A percentile compares a stretch with the other conserved stretches of the same genome.
These are phyloP conservation scores for Adenanthera pavonina DNA, from an alignment of 306 rosid species.

Conservation along the genomic window DNA sequence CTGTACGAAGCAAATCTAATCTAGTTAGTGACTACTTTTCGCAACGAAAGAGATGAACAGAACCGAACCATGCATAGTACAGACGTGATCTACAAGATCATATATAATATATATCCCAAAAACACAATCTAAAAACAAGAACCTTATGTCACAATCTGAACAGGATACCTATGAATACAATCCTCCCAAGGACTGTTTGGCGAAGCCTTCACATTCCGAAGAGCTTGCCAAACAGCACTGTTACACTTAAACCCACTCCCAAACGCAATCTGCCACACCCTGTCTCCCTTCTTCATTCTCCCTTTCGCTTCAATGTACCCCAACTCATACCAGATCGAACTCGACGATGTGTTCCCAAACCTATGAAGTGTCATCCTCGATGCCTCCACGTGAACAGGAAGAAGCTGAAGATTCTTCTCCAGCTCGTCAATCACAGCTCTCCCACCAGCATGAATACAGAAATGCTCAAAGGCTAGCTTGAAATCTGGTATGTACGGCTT, in stretches of 20 bases:
- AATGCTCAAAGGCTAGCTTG: constrained; percentile 70
- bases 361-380: constrained; percentile 77
- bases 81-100: background rate
- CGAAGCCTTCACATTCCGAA: constrained; percentile 60
- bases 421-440: constrained; percentile 75
- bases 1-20: too few relatives aligned
- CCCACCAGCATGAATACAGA: constrained; percentile 79
- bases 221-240: constrained; percentile 77
- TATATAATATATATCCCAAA: background rate
- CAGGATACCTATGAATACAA: constrained; percentile 67
- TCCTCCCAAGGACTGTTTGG: constrained; percentile 68
- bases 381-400: constrained; percentile 58
- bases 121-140: background rate
- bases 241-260: constrained; percentile 81
- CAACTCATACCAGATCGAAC: constrained; percentile 76
- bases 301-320: constrained; percentile 71
- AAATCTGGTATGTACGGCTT: constrained; percentile 71
- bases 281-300: constrained; percentile 53
- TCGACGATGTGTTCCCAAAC: constrained; percentile 74
- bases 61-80: background rate
- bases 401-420: constrained; percentile 74
- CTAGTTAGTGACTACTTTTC: too few relatives aligned
- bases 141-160: constrained; percentile 42
- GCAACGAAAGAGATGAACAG: background rate
- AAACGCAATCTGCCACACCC: constrained; percentile 75